These are phyloP conservation scores for Colletotrichum salicis DNA, from an alignment of 2,329 filamentous ascomycete genomes.

Conservation along the genomic window DNA sequence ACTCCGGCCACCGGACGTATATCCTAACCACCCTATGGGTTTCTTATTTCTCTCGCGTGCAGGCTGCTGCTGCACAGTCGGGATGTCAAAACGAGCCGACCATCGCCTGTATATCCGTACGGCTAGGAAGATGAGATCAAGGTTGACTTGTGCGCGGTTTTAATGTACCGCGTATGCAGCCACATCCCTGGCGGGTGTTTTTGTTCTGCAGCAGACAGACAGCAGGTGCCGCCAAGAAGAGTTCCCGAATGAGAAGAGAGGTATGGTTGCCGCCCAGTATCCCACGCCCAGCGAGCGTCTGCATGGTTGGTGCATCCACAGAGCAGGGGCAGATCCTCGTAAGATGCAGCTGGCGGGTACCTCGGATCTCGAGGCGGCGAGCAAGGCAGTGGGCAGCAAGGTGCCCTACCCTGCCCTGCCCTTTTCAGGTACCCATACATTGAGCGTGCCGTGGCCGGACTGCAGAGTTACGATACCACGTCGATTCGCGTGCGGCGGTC, in stretches of 20 bases:
- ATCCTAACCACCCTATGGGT: background rate
- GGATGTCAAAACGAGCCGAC: conserved; percentile 19
- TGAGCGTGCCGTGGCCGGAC: conserved; percentile 8
- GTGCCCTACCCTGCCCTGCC: conserved; percentile 24
- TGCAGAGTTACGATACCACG: conserved; percentile 8
- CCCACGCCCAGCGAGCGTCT: conserved; percentile 18
- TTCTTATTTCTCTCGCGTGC: conserved; percentile 5
- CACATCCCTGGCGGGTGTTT: conserved; percentile 19
- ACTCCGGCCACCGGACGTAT: conserved; percentile 7
- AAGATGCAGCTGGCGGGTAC: conserved; percentile 32
- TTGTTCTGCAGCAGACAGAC: conserved; percentile 34
- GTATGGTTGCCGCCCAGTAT: conserved; percentile 30
- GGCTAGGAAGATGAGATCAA: conserved; percentile 3
- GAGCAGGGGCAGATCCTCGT: conserved; percentile 27
- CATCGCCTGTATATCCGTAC: conserved; percentile 4
- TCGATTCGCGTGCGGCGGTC: conserved; percentile 27
- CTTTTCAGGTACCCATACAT: conserved; percentile 24
- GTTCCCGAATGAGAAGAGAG: conserved; percentile 27
- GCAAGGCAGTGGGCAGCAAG: conserved; percentile 17
- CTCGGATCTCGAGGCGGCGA: conserved; percentile 32
- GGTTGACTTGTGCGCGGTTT: conserved; percentile 28
- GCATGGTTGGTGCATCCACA: conserved; percentile 22
- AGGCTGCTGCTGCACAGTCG: conserved; percentile 1
- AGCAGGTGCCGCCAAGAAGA: conserved; percentile 21
- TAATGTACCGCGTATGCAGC: conserved; percentile 13